phyloP scores from a whole-genome alignment of 2,329 filamentous ascomycete species.

The Fusarium torreyae region DNA sequence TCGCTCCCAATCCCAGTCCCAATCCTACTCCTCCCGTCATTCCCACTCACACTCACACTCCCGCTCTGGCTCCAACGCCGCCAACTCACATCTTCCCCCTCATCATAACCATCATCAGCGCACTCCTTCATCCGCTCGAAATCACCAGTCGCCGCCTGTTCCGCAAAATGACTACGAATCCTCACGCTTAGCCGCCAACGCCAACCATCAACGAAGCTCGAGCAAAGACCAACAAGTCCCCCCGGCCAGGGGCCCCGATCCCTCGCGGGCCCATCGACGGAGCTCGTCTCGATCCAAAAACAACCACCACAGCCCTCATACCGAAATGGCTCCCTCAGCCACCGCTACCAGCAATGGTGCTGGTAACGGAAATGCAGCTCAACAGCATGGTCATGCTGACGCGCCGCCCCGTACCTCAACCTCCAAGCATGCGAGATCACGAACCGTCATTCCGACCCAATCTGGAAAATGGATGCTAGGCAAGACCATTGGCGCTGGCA shows the following conservation, averaged over 20 bases:
- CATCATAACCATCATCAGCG: constrained; percentile 55
- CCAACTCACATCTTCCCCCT: constrained; percentile 46
- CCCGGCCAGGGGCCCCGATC: constrained; percentile 68
- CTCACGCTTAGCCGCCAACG: constrained; percentile 72
- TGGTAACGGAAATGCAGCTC: constrained; percentile 66
- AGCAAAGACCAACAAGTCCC: constrained; percentile 72
- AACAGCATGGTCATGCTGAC: constrained; percentile 56
- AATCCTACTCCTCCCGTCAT: constrained; percentile 38
- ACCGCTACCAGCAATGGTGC: constrained; percentile 68
- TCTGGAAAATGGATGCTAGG: constrained; percentile 95
- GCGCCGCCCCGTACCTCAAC: constrained; percentile 56
- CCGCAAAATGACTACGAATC: constrained; percentile 81
- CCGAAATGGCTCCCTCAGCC: constrained; percentile 67
- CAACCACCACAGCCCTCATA: constrained; percentile 52
- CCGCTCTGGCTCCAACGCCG: constrained; percentile 47
- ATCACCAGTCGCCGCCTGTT: constrained; percentile 60
- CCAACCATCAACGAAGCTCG: constrained; percentile 72
- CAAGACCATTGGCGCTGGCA: constrained; percentile 97
- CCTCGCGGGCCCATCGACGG: constrained; percentile 63
- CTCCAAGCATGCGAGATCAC: constrained; percentile 69
- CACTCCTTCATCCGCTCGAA: constrained; percentile 58
- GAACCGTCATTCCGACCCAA: constrained; percentile 89
- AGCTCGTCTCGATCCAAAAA: constrained; percentile 66
- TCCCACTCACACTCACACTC: constrained; percentile 47
- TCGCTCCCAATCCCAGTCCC: constrained; percentile 40